Percentiles rank a stretch among this genome's conserved stretches.
phyloP scores from a whole-genome alignment of 169 alveolate species.

The Theileria annulata region DNA sequence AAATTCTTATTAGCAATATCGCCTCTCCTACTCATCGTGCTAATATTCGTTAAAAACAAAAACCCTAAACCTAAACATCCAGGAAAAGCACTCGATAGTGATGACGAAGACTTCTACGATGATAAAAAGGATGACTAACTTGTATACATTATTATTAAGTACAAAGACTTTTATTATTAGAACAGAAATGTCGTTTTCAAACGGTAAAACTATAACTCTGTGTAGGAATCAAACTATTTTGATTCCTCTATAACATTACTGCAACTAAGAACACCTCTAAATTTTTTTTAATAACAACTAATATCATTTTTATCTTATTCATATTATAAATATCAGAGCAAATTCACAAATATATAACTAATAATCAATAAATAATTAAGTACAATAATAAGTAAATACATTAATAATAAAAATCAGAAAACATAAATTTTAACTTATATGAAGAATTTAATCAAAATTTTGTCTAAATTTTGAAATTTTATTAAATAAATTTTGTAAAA shows the following conservation, averaged over 20 bases:
- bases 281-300: no score
- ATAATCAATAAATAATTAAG: neutral
- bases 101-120: slow-evolving; percentile 36
- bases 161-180: neutral
- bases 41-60: slow-evolving; percentile 55
- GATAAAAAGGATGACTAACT: slow-evolving; percentile 33
- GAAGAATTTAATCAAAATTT: neutral
- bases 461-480: neutral
- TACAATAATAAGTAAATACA: no score
- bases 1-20: slow-evolving; percentile 53
- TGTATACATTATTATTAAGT: neutral
- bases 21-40: slow-evolving; percentile 54
- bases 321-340: neutral
- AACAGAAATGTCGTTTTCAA: neutral
- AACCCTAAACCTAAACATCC: slow-evolving; percentile 49
- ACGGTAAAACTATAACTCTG: neutral
- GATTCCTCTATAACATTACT: neutral
- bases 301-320: neutral
- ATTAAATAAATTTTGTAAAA: no score
- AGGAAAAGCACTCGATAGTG: slow-evolving; percentile 12
- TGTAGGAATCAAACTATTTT: neutral
- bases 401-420: neutral
- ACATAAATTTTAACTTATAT: neutral
- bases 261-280: neutral
- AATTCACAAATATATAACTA: neutral